phyloP scores from a whole-genome alignment of 2,329 filamentous ascomycete species.

The Reticulascus tulasneorum region DNA sequence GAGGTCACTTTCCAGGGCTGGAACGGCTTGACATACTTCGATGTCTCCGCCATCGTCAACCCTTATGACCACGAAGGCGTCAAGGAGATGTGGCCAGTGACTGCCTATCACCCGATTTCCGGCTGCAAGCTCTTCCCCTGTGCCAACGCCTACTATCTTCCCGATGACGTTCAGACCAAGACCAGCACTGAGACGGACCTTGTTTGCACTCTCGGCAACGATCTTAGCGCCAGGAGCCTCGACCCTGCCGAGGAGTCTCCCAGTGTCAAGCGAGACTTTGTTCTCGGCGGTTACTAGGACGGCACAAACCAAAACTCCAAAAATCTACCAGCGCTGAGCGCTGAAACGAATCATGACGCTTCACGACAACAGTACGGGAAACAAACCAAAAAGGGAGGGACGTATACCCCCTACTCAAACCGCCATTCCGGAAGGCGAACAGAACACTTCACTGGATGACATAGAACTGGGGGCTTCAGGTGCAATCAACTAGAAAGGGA shows the following conservation, averaged over 20 bases:
- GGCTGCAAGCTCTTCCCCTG: constrained; percentile 52
- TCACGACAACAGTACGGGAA: too few species aligned
- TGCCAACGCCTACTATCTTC: constrained; percentile 48
- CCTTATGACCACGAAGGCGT: constrained; percentile 45
- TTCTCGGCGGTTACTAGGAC: constrained; percentile 27
- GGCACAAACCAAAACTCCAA: not conserved
- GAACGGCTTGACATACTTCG: constrained; percentile 48
- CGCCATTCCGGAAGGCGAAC: too few species aligned
- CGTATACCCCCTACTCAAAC: too few species aligned
- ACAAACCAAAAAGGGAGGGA: too few species aligned
- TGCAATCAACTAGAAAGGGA: too few species aligned
- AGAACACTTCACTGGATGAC: not conserved
- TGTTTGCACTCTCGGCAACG: constrained; percentile 45
- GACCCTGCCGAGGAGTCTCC: constrained; percentile 11
- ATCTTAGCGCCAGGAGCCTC: constrained; percentile 13
- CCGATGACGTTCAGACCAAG: constrained; percentile 55
- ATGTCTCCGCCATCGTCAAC: constrained; percentile 56
- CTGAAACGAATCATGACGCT: not conserved
- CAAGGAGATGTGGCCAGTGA: constrained; percentile 50
- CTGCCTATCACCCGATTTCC: constrained; percentile 33
- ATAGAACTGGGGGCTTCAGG: too few species aligned
- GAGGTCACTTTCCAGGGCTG: constrained; percentile 48
- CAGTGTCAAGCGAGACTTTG: constrained; percentile 26
- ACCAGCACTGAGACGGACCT: constrained; percentile 43
- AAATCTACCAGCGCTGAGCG: constrained; percentile 1